Evolutionary conservation across 257 asterid genomes (phyloP), one percentile per base, ranked within the genome.

Genomic region (Linaria vulgaris): DNA sequence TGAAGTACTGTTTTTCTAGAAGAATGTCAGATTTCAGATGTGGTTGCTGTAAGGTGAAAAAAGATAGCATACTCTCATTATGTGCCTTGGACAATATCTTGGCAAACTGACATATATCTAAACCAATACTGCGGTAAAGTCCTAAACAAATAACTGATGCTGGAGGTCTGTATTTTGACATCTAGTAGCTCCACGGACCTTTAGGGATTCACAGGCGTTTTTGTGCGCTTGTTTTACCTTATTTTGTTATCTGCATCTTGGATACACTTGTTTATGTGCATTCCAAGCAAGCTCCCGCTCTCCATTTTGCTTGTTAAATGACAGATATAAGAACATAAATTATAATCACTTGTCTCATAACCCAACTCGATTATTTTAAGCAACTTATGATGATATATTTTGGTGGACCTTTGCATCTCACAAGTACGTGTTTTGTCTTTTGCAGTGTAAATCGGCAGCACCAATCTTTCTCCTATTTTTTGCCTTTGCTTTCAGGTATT

Each of bases 401-500:
- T 56, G 12, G 17, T 23, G 12, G 3, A 55, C 63, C 24, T 66
- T 59, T 64, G 61, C 19, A 6, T 60, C 58, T 63, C 58, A 54
- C 57, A 44, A 31, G 31, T 51, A 3, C 16, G 3, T 71, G 17
- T 65, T 19, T 61, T 55, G 62, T 56, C 41, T 22, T 57, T 78
- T 82, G 84, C 95, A 94, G 99, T 94, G 99, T 79, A 94, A 94
- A 90, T 90, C 99, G n/a, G 97, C 97, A 12, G 74, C 97, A 59
- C 99, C 99, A 38, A 90, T 94, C 80, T 94, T 94, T 82, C 96
- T 94, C 74, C 99, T 94, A 46, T 72, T 90, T 37, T 94, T 94
- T 59, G 99, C 99, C 74, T 90, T 94, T 76, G 95, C 96, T 62
- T 94, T 94, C 96, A 90, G 99, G 99, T 94, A 79, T 39, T 72